Conservation (phyloP, 805 yeast species). For the Alloascoidea africana region DNA sequence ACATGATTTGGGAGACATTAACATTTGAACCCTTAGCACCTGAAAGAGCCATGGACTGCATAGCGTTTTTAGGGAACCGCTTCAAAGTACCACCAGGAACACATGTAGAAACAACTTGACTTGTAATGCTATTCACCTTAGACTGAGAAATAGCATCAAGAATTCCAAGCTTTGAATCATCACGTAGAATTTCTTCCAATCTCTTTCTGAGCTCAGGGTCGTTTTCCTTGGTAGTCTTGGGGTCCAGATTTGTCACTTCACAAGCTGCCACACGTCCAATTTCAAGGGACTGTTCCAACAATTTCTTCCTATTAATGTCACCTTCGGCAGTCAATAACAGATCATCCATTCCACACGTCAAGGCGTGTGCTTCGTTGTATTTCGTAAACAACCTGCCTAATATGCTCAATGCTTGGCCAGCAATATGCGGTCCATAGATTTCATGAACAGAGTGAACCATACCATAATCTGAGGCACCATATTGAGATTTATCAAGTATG, state of each 20-base stretch:
- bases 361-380: constrained; percentile 81
- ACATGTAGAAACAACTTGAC: constrained; percentile 89
- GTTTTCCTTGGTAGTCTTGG: constrained; percentile 24
- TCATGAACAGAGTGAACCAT: constrained; percentile 93
- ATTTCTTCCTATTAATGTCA: constrained; percentile 74
- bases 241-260: constrained; percentile 78
- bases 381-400: constrained; percentile 90
- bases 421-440: constrained; percentile 81
- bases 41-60: constrained; percentile 98
- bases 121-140: constrained; percentile 80
- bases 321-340: constrained; percentile 85
- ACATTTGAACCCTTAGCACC: constrained; percentile 99
- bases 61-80: constrained; percentile 85
- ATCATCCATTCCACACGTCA: constrained; percentile 99
- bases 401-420: constrained; percentile 84
- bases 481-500: constrained; percentile 93
- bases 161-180: constrained; percentile 81
- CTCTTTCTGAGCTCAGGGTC: constrained; percentile 76
- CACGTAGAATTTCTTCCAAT: constrained; percentile 88
- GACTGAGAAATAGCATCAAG: constrained; percentile 92
- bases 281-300: constrained; percentile 61
- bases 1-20: constrained; percentile 98
- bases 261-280: constrained; percentile 87
- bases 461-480: constrained; percentile 97
- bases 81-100: constrained; percentile 96